Evolutionary conservation across 768 basidiomycete genomes (phyloP).

Genomic region (Mycena capillaripes): DNA sequence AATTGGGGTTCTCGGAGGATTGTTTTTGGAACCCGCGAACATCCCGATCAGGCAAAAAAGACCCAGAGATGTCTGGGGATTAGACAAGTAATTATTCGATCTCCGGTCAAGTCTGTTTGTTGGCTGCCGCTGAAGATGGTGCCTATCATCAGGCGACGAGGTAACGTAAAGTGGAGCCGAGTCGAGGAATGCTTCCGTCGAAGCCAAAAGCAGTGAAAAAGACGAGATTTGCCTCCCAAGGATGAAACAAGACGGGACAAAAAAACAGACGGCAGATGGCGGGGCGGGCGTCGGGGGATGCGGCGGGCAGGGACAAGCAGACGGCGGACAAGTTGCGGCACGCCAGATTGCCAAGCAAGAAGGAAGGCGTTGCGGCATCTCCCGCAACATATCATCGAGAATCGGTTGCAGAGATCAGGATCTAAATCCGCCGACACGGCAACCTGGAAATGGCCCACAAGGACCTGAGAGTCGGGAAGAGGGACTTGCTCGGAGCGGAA

Average conservation of each 20-base stretch:
- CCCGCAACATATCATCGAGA: constrained; percentile 12
- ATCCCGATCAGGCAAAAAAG: constrained; percentile 19
- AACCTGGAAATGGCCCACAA: constrained; percentile 55
- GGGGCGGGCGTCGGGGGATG: background rate
- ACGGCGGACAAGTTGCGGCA: background rate
- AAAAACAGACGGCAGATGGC: background rate
- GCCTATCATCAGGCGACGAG: constrained; percentile 32
- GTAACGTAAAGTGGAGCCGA: constrained; percentile 26
- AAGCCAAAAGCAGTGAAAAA: background rate
- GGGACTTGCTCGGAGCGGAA: constrained; percentile 61
- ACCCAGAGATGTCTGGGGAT: constrained; percentile 13
- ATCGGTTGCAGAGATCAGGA: constrained; percentile 48
- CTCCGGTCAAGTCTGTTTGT: constrained; percentile 3
- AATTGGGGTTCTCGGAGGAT: constrained; percentile 12
- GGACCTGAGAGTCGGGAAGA: constrained; percentile 46
- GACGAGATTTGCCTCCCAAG: background rate
- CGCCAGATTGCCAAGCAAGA: constrained; percentile 11
- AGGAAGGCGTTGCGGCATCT: constrained; percentile 5
- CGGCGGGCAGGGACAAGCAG: too few species aligned
- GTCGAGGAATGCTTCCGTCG: constrained; percentile 27
- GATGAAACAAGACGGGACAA: background rate
- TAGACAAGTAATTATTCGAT: constrained; percentile 12
- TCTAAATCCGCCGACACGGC: constrained; percentile 64
- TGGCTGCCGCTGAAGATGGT: constrained; percentile 20
- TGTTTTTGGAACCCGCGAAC: background rate